Evolutionary conservation across 257 asterid species (phyloP).

Genomic region (Echites panduratus): DNA sequence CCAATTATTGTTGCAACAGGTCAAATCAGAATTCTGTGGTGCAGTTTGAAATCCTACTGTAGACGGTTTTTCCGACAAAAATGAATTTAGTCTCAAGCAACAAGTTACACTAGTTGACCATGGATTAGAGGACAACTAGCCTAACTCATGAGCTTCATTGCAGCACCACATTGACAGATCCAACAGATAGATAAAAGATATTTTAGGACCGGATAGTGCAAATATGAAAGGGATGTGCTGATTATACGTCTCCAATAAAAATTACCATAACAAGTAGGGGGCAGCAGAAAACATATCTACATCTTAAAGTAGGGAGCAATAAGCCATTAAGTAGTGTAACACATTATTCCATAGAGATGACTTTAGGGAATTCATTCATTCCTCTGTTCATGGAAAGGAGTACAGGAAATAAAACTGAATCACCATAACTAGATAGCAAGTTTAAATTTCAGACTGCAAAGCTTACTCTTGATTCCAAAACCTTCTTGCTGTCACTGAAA

Average conservation of each 20-base stretch:
- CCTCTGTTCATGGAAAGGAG: no score
- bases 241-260: no score
- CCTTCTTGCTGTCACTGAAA: slow-evolving; percentile 64
- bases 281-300: not conserved
- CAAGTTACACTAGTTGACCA: not conserved
- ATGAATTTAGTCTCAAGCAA: not conserved
- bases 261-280: not conserved
- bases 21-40: not conserved
- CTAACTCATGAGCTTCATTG: not conserved
- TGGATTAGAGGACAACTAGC: not conserved
- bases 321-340: not conserved
- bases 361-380: no score
- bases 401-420: not conserved
- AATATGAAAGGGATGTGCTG: not conserved
- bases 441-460: not conserved
- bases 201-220: not conserved
- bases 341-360: not conserved
- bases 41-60: not conserved
- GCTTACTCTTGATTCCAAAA: slow-evolving; percentile 46
- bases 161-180: not conserved
- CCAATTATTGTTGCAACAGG: not conserved
- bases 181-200: not conserved
- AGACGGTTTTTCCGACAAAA: not conserved
- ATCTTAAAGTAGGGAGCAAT: not conserved
- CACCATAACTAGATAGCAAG: not conserved